Conservation (phyloP, 495 filamentous ascomycete genomes). For the Bombardia bombarda region DNA sequence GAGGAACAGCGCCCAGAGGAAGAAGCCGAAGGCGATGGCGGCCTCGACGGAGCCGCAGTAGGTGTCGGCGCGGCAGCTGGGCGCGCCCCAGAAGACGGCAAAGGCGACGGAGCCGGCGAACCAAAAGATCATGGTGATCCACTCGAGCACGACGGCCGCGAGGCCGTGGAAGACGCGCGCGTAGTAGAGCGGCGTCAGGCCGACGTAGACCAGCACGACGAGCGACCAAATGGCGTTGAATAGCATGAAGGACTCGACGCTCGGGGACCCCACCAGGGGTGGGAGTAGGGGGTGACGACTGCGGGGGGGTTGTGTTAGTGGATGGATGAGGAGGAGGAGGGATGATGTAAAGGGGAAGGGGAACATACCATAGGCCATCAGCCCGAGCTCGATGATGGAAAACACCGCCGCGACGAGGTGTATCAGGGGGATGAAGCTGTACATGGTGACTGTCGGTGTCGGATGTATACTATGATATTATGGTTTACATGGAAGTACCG, state of each 20-base stretch:
- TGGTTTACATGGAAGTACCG: no score
- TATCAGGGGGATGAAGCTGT: conserved; percentile 48
- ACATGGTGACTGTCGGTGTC: conserved; percentile 5
- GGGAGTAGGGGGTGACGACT: conserved; percentile 30
- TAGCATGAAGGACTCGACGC: conserved; percentile 60
- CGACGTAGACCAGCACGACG: conserved; percentile 58
- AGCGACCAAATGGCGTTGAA: conserved; percentile 68
- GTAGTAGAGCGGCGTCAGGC: conserved; percentile 52
- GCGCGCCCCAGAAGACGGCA: conserved; percentile 49
- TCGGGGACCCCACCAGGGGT: conserved; percentile 30
- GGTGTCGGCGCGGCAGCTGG: conserved; percentile 18
- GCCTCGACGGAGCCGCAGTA: conserved; percentile 35
- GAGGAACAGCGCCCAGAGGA: conserved; percentile 35
- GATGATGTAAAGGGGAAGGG: no score
- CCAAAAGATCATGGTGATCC: conserved; percentile 79
- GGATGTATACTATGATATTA: no score
- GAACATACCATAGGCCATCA: conserved; percentile 58
- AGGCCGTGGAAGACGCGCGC: conserved; percentile 50
- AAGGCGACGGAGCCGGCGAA: conserved; percentile 74
- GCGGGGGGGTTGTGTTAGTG: conserved; percentile 5
- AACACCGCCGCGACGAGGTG: conserved; percentile 59
- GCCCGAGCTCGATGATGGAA: conserved; percentile 60
- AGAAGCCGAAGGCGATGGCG: conserved; percentile 39
- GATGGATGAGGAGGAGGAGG: background rate
- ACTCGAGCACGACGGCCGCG: conserved; percentile 56